A percentile compares a stretch with the other conserved stretches of the same genome.
These are phyloP conservation scores for Myxozyma kluyveri DNA, from an alignment of 805 yeast genomes.

Conservation along the genomic window DNA sequence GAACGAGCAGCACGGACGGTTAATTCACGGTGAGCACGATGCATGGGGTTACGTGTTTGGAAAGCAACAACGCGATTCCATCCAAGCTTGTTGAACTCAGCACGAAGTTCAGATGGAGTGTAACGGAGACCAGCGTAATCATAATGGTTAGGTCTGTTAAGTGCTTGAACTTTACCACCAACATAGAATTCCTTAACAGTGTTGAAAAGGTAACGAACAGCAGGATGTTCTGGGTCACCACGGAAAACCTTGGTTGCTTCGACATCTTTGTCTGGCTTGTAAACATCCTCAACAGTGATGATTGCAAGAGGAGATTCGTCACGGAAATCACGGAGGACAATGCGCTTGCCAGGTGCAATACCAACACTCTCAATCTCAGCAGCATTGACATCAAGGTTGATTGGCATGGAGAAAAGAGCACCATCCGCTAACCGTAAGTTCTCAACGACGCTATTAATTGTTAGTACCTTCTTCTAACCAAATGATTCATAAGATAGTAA, in stretches of 20 bases:
- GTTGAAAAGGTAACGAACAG: conserved; percentile 67
- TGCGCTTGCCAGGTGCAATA: conserved; percentile 55
- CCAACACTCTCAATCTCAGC: conserved; percentile 45
- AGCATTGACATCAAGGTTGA: conserved; percentile 73
- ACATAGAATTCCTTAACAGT: conserved; percentile 78
- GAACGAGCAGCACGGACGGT: conserved; percentile 97
- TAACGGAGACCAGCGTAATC: conserved; percentile 84
- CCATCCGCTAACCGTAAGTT: conserved; percentile 71
- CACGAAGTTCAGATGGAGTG: conserved; percentile 86
- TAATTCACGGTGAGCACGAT: conserved; percentile 93
- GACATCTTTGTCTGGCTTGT: conserved; percentile 69
- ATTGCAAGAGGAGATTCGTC: conserved; percentile 78
- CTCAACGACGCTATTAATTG: conserved; percentile 51
- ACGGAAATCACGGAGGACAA: conserved; percentile 76
- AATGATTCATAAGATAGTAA: too few relatives aligned
- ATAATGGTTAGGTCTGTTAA: conserved; percentile 79
- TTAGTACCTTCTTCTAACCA: not conserved
- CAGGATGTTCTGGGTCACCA: conserved; percentile 97
- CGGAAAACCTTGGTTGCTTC: conserved; percentile 89
- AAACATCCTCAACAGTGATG: conserved; percentile 73
- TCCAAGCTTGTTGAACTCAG: conserved; percentile 73
- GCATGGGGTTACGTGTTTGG: conserved; percentile 99
- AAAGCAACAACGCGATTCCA: conserved; percentile 93
- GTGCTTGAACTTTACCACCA: conserved; percentile 86
- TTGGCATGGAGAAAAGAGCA: conserved; percentile 86